Conservation (phyloP, 345 rosid species). For the Clausena lansium region DNA sequence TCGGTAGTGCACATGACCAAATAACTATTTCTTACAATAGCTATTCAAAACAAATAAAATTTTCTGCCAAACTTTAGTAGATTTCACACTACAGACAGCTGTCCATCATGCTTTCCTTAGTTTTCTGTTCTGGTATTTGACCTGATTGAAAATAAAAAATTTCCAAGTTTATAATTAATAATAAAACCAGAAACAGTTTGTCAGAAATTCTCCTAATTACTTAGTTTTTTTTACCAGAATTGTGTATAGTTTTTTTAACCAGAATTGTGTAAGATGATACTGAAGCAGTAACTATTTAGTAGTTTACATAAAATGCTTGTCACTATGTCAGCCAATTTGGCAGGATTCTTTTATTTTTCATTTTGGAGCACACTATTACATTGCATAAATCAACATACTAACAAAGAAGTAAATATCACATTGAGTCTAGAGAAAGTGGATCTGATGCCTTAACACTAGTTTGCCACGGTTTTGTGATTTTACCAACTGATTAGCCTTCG, state of each 20-base stretch:
- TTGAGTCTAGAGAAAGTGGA: background rate
- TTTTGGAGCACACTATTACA: background rate
- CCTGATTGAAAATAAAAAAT: background rate
- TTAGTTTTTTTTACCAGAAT: background rate
- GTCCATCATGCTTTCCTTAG: background rate
- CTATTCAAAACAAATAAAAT: background rate
- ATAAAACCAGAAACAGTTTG: background rate
- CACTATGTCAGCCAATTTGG: background rate
- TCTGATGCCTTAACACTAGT: background rate
- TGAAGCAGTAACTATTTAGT: background rate
- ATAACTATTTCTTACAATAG: background rate
- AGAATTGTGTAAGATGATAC: background rate
- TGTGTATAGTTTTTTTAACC: background rate
- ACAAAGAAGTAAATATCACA: background rate
- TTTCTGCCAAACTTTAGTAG: background rate
- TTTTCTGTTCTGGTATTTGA: background rate
- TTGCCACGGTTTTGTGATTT: background rate
- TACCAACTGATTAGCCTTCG: background rate
- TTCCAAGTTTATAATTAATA: background rate
- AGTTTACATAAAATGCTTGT: background rate
- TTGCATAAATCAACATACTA: background rate
- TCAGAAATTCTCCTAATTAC: background rate
- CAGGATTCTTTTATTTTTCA: constrained; percentile 1
- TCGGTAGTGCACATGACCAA: background rate
- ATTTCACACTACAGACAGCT: background rate